These are phyloP conservation scores for Alternaria tenuissima DNA, from an alignment of 2,329 filamentous ascomycete species.

Conservation along the genomic window DNA sequence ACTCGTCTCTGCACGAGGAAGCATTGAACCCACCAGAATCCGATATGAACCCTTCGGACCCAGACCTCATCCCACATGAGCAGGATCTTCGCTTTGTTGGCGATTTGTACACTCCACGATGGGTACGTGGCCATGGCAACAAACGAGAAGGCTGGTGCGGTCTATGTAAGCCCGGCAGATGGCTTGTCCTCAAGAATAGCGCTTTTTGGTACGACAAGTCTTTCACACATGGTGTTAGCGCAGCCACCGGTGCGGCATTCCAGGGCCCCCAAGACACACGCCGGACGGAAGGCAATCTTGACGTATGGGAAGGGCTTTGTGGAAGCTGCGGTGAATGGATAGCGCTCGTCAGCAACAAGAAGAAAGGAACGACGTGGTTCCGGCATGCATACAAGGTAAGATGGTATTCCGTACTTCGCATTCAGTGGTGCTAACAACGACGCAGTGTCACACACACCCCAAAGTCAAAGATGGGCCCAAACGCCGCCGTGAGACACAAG, in stretches of 20 bases:
- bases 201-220: conserved; percentile 95
- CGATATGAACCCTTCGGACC: conserved; percentile 81
- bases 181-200: conserved; percentile 89
- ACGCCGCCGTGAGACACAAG: conserved; percentile 52
- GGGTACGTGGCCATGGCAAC: conserved; percentile 86
- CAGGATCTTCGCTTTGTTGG: conserved; percentile 78
- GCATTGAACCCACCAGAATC: conserved; percentile 77
- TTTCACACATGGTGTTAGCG: conserved; percentile 86
- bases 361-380: conserved; percentile 93
- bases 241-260: conserved; percentile 79
- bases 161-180: conserved; percentile 84
- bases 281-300: conserved; percentile 80
- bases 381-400: conserved; percentile 84
- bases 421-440: conserved; percentile 34
- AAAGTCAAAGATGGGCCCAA: conserved; percentile 56
- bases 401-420: conserved; percentile 17
- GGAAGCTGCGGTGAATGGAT: conserved; percentile 83
- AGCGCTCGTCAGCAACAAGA: conserved; percentile 82
- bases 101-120: conserved; percentile 82
- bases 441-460: conserved; percentile 53
- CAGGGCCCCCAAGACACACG: conserved; percentile 78
- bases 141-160: conserved; percentile 91
- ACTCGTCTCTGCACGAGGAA: conserved; percentile 76
- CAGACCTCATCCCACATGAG: conserved; percentile 78
- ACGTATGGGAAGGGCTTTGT: conserved; percentile 83